Percentiles rank a stretch among this genome's conserved stretches.
Conservation (phyloP, 768 basidiomycete species). For the Lentinula raphanica region DNA sequence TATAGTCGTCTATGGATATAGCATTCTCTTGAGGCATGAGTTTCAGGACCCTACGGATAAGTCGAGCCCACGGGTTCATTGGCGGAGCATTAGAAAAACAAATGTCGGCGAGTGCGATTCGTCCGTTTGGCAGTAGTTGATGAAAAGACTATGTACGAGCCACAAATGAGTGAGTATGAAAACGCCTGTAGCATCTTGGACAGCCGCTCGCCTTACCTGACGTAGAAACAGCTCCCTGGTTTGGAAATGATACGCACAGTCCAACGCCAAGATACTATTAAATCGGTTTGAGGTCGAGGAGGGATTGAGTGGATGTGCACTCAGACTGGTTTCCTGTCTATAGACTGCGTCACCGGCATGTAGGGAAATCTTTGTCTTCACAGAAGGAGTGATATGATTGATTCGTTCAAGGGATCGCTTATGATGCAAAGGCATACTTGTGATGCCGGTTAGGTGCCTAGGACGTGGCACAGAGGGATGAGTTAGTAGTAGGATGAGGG, state of each 20-base stretch:
- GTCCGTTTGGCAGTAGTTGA: conserved; percentile 44
- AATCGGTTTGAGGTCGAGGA: conserved; percentile 22
- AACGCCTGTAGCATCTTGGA: neutral
- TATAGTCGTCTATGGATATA: conserved; percentile 41
- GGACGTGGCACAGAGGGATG: conserved; percentile 42
- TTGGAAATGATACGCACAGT: conserved; percentile 67
- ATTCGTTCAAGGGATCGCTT: conserved; percentile 40
- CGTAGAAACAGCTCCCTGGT: conserved; percentile 46
- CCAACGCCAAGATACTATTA: conserved; percentile 53
- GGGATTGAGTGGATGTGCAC: conserved; percentile 41
- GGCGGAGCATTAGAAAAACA: conserved; percentile 36
- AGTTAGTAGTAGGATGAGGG: conserved; percentile 48
- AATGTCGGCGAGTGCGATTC: conserved; percentile 58
- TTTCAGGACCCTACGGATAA: conserved; percentile 27
- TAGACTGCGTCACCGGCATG: conserved; percentile 50
- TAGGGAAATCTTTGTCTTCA: conserved; percentile 30
- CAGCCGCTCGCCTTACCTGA: conserved; percentile 24
- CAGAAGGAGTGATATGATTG: conserved; percentile 14
- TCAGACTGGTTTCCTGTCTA: conserved; percentile 13
- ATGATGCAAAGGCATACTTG: conserved; percentile 46
- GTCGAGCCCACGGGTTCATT: conserved; percentile 17
- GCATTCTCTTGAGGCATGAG: conserved; percentile 48
- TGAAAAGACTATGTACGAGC: conserved; percentile 22
- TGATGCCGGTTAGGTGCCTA: conserved; percentile 49
- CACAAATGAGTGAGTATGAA: neutral